Base-by-base conservation (phyloP, 2,329 filamentous ascomycete genomes). In the Pseudogymnoascus sp. region DNA sequence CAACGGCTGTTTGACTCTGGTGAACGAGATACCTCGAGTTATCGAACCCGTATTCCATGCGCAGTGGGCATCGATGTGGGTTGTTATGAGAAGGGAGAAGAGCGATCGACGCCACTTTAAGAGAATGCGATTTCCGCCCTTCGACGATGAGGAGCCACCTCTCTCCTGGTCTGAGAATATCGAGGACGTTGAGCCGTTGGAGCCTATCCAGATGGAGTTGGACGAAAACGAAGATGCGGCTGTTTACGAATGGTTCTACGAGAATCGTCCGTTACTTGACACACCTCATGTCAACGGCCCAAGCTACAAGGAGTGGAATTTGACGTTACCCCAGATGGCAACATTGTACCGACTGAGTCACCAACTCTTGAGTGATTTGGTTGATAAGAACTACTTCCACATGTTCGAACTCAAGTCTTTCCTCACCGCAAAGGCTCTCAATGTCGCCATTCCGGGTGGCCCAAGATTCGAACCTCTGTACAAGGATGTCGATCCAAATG, bases 1-100 rank as follows among this genome's bases (percentile, higher is more conserved):
- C 72, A 99, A 99, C 73, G 95, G 95, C 31, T 99, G 96, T 73
- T 78, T 99, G 77, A 99, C 95, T 1, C 79, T 99, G 64, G 96
- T 99, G 72, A 99, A 99, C 75, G 95, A 99, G 79, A 92, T 89
- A 6, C 95, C 96, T 13, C 86, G 96, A 71, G 96, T 99, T 63
- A 98, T 99, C 72, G 95, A 98, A 75, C 95, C 95, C 0, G 90
- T 99, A 3, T 99, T 96, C 77, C 93, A 97, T 75, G 95, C 95
- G 64, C 95, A 99, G 76, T 99, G 95, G 95, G 95, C 95, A 11
- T 96, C 93, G 63, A 99, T 99, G 95, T 99, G 95, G 95, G 88
- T 96, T 25, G 92, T 90, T 51, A 99, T 99, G 95, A 87, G 95
- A 71, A 90, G 96, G 71, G 95, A 99, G 75, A 99, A 99, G 82